Percentiles rank a stretch among this genome's conserved stretches.
These are phyloP conservation scores for Brachypodium distachyon DNA, from an alignment of 202 grass and related monocot species.

Conservation along the genomic window DNA sequence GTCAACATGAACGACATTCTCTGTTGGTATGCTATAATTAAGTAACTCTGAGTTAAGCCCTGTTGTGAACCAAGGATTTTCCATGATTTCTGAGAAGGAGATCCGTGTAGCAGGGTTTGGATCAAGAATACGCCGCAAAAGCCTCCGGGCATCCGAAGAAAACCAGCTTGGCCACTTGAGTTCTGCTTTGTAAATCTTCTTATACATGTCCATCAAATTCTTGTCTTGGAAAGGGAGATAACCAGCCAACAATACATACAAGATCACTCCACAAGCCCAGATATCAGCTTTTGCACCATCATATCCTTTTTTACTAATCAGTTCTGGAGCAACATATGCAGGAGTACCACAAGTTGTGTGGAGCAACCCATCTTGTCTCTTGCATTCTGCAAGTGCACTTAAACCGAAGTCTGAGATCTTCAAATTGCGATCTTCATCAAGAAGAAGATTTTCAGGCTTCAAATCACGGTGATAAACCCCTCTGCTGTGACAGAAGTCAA, in stretches of 20 bases:
- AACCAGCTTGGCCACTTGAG: conserved; percentile 77
- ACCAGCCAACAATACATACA: conserved; percentile 82
- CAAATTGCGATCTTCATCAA: conserved; percentile 62
- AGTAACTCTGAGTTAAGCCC: conserved; percentile 21
- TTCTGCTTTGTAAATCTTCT: conserved; percentile 75
- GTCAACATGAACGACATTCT: conserved; percentile 24
- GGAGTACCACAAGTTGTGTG: conserved; percentile 91
- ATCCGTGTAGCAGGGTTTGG: conserved; percentile 68
- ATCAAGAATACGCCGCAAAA: conserved; percentile 69
- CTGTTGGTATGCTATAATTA: not conserved
- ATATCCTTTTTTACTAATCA: conserved; percentile 73
- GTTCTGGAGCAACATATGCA: conserved; percentile 89
- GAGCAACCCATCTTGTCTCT: conserved; percentile 70
- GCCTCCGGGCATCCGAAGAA: conserved; percentile 42
- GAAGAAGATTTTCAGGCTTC: conserved; percentile 86
- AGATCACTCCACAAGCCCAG: conserved; percentile 85
- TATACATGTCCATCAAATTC: conserved; percentile 89
- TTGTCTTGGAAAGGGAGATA: conserved; percentile 85
- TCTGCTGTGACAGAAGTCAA: conserved; percentile 86
- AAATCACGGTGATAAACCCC: conserved; percentile 84
- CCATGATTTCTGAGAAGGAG: conserved; percentile 70
- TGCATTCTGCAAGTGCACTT: conserved; percentile 69
- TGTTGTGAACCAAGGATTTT: conserved; percentile 69
- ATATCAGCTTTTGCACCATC: conserved; percentile 92
- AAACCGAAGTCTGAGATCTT: conserved; percentile 90